Conservation (phyloP, 1,284 basidiomycete genomes). For the Naganishia sp. region DNA sequence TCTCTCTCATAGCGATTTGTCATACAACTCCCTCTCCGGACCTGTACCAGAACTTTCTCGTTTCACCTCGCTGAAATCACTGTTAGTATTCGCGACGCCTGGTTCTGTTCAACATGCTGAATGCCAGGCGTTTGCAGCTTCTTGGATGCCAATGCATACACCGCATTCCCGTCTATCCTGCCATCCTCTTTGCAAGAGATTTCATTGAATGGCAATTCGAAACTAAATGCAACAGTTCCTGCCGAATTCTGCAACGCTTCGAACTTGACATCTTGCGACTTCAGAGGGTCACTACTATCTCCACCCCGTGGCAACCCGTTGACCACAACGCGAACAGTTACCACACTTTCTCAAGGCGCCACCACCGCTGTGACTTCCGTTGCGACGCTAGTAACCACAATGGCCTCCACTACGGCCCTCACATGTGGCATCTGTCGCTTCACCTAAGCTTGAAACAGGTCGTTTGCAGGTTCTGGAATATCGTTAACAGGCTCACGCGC, state of each 20-base stretch:
- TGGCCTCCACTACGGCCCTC: conserved; percentile 1
- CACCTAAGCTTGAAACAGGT: neutral
- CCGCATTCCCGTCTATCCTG: conserved; percentile 41
- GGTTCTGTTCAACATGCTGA: neutral
- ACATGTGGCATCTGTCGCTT: conserved; percentile 36
- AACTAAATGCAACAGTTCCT: conserved; percentile 42
- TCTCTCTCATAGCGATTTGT: conserved; percentile 42
- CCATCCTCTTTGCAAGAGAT: conserved; percentile 43
- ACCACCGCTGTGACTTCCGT: conserved; percentile 20
- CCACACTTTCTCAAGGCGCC: conserved; percentile 18
- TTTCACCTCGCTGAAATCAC: conserved; percentile 40
- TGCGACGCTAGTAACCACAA: conserved; percentile 15
- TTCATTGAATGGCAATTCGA: conserved; percentile 46
- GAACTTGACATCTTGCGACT: conserved; percentile 44
- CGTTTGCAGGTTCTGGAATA: no score
- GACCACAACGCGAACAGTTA: conserved; percentile 17
- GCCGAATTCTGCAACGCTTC: conserved; percentile 38
- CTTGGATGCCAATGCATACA: conserved; percentile 46
- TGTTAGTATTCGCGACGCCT: conserved; percentile 36
- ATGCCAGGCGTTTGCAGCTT: conserved; percentile 33
- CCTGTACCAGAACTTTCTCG: conserved; percentile 39
- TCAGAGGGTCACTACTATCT: conserved; percentile 40
- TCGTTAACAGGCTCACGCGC: neutral
- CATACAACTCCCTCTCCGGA: conserved; percentile 46
- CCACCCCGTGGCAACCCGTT: conserved; percentile 12